Base-by-base conservation (phyloP, 371 early-diverging fungal species). In the Batrachochytrium dendrobatidis region DNA sequence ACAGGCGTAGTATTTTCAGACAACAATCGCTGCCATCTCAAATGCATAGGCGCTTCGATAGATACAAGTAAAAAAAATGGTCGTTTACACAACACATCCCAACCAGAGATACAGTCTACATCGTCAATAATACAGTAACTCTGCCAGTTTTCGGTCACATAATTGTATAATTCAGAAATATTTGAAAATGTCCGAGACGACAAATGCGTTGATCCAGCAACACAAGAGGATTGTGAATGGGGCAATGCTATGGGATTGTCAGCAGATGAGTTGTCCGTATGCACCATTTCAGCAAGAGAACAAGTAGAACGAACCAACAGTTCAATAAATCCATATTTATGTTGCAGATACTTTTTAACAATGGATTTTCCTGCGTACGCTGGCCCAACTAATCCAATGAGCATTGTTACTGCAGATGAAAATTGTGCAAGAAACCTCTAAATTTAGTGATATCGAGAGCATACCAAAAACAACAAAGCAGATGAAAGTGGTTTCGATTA, bases 51-150 rank as follows among this genome's bases (percentile, higher is more conserved):
- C n/a, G 90, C 89, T 43, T 92, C 87, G 2, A 95, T 81, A 5
- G 85, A 81, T 0, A 94, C 80, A 12, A 94, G 69, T 7, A 94
- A 71, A 56, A 93, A 86, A 68, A 92, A 93, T 1, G 95, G 94
- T 3, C 98, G 81, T 63, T 90, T 92, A 52, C 85, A 82, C 55
- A 77, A 56, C 43, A 71, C 60, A 15, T 57, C 62, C 58, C 53
- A 58, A 24, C 54, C 52, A 29, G 4, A 33, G 28, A 71, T 60
- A 15, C 56, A 61, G 6, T 78, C 70, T 29, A 87, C 69, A 55
- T 82, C 80, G 57, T 83, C 80, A 15, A 86, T 85, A n/a, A 90
- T 87, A 70, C 74, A 89, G 65, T 85, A 67, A 12, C 32, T 2
- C 3, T n/a, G 17, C 74, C 69, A 67, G 58, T 62, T 20, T 2